Percentiles rank a stretch among this genome's conserved stretches.
These are phyloP conservation scores for Penicillium hordei DNA, from an alignment of 2,329 filamentous ascomycete species.

Conservation along the genomic window DNA sequence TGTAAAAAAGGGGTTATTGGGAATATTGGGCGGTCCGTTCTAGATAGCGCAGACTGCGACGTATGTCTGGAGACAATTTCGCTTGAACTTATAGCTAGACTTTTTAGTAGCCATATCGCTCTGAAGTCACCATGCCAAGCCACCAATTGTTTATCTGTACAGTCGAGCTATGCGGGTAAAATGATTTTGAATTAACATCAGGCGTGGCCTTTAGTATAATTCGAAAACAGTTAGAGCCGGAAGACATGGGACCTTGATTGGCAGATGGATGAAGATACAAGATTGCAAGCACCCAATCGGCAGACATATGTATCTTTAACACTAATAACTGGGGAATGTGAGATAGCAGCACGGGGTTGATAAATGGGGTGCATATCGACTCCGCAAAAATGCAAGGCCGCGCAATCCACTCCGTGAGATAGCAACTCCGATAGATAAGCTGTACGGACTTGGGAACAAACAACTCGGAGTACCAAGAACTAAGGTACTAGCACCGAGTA, in stretches of 20 bases:
- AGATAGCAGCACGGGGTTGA: background rate
- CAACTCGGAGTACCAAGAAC: background rate
- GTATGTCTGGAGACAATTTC: background rate
- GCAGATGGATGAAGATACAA: background rate
- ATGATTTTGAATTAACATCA: background rate
- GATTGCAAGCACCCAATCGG: background rate
- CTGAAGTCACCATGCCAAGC: background rate
- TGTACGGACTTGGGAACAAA: background rate
- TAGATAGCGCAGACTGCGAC: background rate
- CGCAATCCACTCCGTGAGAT: background rate
- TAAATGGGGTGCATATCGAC: background rate
- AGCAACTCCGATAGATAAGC: background rate
- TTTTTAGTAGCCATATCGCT: background rate
- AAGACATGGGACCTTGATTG: background rate
- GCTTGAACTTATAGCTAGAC: background rate
- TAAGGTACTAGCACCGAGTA: too few species aligned
- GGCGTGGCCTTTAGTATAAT: background rate
- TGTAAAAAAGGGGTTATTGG: background rate
- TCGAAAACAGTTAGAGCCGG: background rate
- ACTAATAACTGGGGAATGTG: background rate
- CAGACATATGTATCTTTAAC: background rate
- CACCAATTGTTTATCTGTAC: background rate
- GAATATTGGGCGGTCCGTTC: background rate
- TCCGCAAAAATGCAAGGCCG: background rate
- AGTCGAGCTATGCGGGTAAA: background rate